A percentile compares a stretch with the other conserved stretches of the same genome.
These are phyloP conservation scores for Globisporangium lucens DNA, from an alignment of 352 stramenopile species.

Conservation along the genomic window DNA sequence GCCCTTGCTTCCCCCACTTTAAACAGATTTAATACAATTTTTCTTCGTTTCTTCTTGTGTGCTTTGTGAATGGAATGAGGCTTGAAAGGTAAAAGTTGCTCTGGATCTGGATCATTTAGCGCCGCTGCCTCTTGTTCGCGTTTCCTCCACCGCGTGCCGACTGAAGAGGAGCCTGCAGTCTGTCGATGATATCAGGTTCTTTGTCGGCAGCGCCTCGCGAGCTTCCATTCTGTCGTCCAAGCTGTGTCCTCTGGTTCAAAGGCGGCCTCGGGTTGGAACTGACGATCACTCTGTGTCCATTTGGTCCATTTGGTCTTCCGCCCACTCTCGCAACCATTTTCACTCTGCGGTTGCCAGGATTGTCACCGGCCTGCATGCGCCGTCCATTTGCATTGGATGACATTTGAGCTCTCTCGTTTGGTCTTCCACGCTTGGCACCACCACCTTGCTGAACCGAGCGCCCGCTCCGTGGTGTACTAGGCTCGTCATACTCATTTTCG, in stretches of 20 bases:
- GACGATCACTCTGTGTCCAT: neutral
- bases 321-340: neutral
- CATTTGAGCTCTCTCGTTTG: neutral
- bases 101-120: neutral
- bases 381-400: neutral
- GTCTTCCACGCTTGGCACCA: neutral
- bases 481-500: neutral
- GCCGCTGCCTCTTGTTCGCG: conserved; percentile 14
- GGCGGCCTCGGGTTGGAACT: neutral
- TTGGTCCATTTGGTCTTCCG: neutral
- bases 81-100: neutral
- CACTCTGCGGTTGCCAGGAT: neutral
- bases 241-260: neutral
- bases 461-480: neutral
- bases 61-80: neutral
- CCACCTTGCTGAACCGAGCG: neutral
- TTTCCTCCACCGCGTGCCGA: neutral
- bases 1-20: neutral
- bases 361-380: neutral
- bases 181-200: conserved; percentile 9
- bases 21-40: conserved; percentile 7
- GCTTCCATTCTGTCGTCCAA: conserved; percentile 1
- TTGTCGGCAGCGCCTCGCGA: neutral
- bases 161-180: conserved; percentile 15
- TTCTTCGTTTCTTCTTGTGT: neutral